These are phyloP conservation scores for Urtica urens DNA, from an alignment of 306 rosid species.

Conservation along the genomic window DNA sequence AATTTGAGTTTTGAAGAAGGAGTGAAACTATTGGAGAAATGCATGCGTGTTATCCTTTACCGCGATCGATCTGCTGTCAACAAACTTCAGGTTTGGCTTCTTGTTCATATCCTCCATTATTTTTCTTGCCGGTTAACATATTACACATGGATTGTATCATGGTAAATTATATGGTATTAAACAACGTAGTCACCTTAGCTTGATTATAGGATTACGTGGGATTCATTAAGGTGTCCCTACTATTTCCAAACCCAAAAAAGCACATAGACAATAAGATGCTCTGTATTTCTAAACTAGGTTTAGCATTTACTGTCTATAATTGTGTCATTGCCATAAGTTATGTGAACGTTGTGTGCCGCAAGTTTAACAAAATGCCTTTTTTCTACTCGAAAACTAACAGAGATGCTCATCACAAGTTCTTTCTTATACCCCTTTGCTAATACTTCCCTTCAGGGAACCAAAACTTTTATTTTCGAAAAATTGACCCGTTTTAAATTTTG, in stretches of 20 bases:
- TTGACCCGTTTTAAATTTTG: constrained; percentile 11
- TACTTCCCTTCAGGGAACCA: too few relatives aligned
- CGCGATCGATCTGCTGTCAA: constrained; percentile 89
- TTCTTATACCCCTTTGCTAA: too few relatives aligned
- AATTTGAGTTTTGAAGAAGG: constrained; percentile 83
- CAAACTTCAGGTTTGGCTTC: constrained; percentile 63
- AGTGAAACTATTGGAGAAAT: constrained; percentile 80
- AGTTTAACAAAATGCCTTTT: too few relatives aligned
- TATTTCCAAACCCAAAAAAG: not conserved
- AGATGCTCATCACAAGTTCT: too few relatives aligned
- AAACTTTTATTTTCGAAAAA: too few relatives aligned
- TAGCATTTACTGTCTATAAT: too few relatives aligned
- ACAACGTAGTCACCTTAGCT: not conserved
- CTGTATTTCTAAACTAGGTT: too few relatives aligned
- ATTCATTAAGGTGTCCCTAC: not conserved
- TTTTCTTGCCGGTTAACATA: not conserved
- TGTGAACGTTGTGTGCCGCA: too few relatives aligned
- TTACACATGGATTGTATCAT: not conserved
- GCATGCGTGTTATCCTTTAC: constrained; percentile 92
- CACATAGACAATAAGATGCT: not conserved
- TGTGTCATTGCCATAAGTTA: too few relatives aligned
- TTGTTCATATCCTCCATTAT: not conserved
- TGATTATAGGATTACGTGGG: not conserved
- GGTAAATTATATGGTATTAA: not conserved
- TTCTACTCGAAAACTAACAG: too few relatives aligned